These are phyloP conservation scores for Aspergillus bridgeri DNA, from an alignment of 495 filamentous ascomycete genomes.

Conservation along the genomic window DNA sequence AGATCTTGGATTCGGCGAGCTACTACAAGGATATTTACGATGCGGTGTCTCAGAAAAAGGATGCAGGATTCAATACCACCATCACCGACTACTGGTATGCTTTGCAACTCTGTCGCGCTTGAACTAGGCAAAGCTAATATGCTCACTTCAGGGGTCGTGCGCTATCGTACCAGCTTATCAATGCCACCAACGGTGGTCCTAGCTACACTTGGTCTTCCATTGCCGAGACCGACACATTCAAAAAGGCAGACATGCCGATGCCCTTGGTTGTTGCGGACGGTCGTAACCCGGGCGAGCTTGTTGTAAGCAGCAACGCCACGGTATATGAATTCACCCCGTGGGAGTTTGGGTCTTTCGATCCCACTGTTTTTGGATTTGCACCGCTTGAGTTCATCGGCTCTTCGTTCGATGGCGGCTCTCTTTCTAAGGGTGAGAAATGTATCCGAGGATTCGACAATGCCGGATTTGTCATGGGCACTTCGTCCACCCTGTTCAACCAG, in stretches of 20 bases:
- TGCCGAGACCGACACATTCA: slow-evolving; percentile 62
- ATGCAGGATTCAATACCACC: slow-evolving; percentile 70
- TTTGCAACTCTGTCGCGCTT: slow-evolving; percentile 6
- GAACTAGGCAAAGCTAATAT: slow-evolving; percentile 14
- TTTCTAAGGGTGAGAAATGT: slow-evolving; percentile 60
- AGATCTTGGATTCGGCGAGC: slow-evolving; percentile 46
- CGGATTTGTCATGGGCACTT: slow-evolving; percentile 87
- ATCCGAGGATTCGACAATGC: slow-evolving; percentile 79
- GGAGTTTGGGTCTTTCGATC: slow-evolving; percentile 83
- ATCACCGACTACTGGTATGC: slow-evolving; percentile 83
- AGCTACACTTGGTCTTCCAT: slow-evolving; percentile 88
- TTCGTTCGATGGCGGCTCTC: slow-evolving; percentile 64
- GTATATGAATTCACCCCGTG: slow-evolving; percentile 85
- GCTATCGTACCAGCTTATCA: slow-evolving; percentile 79
- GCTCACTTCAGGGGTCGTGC: slow-evolving; percentile 52
- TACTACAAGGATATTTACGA: slow-evolving; percentile 67
- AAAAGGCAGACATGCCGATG: slow-evolving; percentile 69
- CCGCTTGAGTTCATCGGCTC: slow-evolving; percentile 75
- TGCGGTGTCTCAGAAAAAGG: slow-evolving; percentile 60
- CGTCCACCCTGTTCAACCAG: slow-evolving; percentile 85
- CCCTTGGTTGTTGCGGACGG: slow-evolving; percentile 79
- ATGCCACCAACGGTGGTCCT: slow-evolving; percentile 71
- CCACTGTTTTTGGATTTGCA: slow-evolving; percentile 73
- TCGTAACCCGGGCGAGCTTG: slow-evolving; percentile 58
- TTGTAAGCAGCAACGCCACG: slow-evolving; percentile 74